These are phyloP conservation scores for Populus tomentosa DNA, from an alignment of 441 rosid species.

Conservation along the genomic window DNA sequence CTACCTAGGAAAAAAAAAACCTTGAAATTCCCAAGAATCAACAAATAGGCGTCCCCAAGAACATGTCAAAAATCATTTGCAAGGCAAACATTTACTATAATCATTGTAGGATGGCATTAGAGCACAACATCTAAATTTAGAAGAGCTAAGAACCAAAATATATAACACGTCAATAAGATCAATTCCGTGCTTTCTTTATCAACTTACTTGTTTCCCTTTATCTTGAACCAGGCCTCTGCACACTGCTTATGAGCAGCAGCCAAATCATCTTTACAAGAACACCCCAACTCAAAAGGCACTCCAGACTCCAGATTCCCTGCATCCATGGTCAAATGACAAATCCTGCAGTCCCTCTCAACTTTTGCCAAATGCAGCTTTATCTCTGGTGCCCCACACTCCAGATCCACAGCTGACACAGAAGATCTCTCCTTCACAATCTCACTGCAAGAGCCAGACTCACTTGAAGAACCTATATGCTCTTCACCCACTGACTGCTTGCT, in stretches of 20 bases:
- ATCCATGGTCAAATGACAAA: conserved; percentile 82
- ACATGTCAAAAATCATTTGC: neutral
- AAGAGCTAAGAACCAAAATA: neutral
- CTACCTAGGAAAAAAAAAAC: neutral
- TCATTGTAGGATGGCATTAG: neutral
- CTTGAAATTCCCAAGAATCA: neutral
- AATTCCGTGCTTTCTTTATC: neutral
- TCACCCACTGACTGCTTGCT: conserved; percentile 21
- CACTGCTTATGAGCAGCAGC: conserved; percentile 91
- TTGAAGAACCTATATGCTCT: conserved; percentile 21
- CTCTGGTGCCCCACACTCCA: conserved; percentile 34
- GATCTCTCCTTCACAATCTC: conserved; percentile 45
- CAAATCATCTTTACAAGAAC: conserved; percentile 87
- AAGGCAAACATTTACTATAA: too few relatives aligned
- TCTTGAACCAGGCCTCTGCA: conserved; percentile 37
- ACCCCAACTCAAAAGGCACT: conserved; percentile 70
- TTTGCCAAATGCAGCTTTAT: conserved; percentile 47
- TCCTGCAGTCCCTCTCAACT: conserved; percentile 73
- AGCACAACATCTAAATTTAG: neutral
- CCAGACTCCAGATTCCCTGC: conserved; percentile 60
- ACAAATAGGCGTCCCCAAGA: neutral
- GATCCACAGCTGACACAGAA: conserved; percentile 45
- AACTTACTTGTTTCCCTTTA: conserved; percentile 69
- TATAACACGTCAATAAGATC: neutral
- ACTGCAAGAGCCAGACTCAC: conserved; percentile 23